A percentile compares a stretch with the other conserved stretches of the same genome.
Conservation (phyloP, 1,284 basidiomycete genomes). For the Gymnopus androsaceus region DNA sequence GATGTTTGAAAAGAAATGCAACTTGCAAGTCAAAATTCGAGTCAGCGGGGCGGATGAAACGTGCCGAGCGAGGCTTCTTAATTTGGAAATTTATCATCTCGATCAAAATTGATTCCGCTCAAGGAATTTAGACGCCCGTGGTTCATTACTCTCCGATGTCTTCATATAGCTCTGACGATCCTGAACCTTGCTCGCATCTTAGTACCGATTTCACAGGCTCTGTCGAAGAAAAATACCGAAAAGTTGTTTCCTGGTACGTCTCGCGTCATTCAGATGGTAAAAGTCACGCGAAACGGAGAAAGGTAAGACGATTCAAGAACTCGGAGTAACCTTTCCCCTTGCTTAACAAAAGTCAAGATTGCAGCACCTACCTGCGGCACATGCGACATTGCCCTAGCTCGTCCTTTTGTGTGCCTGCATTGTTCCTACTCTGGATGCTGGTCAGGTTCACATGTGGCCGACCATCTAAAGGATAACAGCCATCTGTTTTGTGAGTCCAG, state of each 20-base stretch:
- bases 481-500: slow-evolving; percentile 70
- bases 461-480: slow-evolving; percentile 56
- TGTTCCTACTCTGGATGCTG: slow-evolving; percentile 79
- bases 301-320: slow-evolving; percentile 32
- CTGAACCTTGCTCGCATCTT: slow-evolving; percentile 14
- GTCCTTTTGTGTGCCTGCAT: slow-evolving; percentile 82
- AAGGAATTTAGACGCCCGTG: slow-evolving; percentile 1
- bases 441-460: slow-evolving; percentile 54
- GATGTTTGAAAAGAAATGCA: too few species aligned
- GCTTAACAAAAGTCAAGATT: slow-evolving; percentile 30
- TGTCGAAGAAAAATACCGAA: slow-evolving; percentile 35
- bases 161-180: slow-evolving; percentile 8
- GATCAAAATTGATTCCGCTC: slow-evolving; percentile 1
- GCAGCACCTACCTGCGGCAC: slow-evolving; percentile 62
- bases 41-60: neutral
- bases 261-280: slow-evolving; percentile 35
- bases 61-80: too few species aligned
- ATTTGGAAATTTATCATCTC: too few species aligned
- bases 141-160: slow-evolving; percentile 7
- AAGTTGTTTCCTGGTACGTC: slow-evolving; percentile 45
- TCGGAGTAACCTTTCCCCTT: neutral
- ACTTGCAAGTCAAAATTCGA: too few species aligned
- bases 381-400: slow-evolving; percentile 58
- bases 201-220: neutral
- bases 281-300: slow-evolving; percentile 41